Conservation (phyloP, 2,329 filamentous ascomycete species). For the Cyphellophora europaea region DNA sequence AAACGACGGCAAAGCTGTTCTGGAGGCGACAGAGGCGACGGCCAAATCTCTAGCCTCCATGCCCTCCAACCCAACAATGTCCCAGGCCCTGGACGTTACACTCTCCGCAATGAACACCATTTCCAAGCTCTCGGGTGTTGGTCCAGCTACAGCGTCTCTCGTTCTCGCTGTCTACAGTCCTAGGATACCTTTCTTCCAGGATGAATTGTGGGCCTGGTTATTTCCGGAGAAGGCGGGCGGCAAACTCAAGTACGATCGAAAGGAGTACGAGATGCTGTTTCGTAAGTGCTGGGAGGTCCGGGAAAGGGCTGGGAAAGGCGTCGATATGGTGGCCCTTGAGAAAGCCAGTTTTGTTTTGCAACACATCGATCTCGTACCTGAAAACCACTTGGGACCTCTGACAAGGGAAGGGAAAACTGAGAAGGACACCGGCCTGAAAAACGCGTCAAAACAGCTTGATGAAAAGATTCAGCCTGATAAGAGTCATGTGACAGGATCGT, state of each 20-base stretch:
- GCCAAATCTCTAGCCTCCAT: conserved; percentile 13
- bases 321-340: conserved; percentile 14
- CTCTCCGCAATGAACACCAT: conserved; percentile 22
- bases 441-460: background rate
- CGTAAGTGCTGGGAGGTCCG: conserved; percentile 7
- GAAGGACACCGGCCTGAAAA: conserved; percentile 1
- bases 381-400: conserved; percentile 4
- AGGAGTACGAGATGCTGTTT: conserved; percentile 25
- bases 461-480: background rate
- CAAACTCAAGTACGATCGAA: conserved; percentile 31
- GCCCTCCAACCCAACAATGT: conserved; percentile 1
- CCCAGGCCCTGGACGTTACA: background rate
- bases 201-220: conserved; percentile 34
- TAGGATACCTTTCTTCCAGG: conserved; percentile 30
- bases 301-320: conserved; percentile 5
- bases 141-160: conserved; percentile 33
- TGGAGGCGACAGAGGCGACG: conserved; percentile 20
- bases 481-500: background rate
- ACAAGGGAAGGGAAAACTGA: background rate
- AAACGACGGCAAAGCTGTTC: conserved; percentile 21
- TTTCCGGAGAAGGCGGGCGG: conserved; percentile 21
- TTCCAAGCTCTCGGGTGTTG: conserved; percentile 30
- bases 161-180: conserved; percentile 26
- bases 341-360: conserved; percentile 16
- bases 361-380: conserved; percentile 11